These are phyloP conservation scores for Endoconidiophora laricicola DNA, from an alignment of 2,329 filamentous ascomycete species.

Conservation along the genomic window DNA sequence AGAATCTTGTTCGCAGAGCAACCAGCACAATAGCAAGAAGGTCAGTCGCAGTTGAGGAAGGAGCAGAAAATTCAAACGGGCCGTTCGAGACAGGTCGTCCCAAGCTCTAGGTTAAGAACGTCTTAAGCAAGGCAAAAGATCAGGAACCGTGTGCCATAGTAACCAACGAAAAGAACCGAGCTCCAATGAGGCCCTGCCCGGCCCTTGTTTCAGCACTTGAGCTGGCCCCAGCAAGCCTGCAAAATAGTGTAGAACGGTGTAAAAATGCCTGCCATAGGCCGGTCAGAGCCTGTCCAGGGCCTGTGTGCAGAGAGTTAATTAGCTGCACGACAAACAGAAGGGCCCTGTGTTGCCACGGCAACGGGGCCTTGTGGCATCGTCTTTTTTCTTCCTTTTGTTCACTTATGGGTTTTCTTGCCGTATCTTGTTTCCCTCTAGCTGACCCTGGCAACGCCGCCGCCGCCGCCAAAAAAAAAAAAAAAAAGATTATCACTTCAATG, in stretches of 20 bases:
- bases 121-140: neutral
- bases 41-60: neutral
- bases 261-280: neutral
- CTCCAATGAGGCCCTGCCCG: constrained; percentile 1
- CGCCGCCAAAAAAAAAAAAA: too few species aligned
- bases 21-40: neutral
- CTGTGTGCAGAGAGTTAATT: constrained; percentile 4
- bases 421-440: too few species aligned
- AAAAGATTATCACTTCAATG: too few species aligned
- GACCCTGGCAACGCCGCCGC: too few species aligned
- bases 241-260: too few species aligned
- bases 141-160: constrained; percentile 6
- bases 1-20: neutral
- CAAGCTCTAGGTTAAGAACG: neutral
- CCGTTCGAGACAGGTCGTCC: neutral
- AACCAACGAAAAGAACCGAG: constrained; percentile 10
- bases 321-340: constrained; percentile 9
- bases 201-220: constrained; percentile 12
- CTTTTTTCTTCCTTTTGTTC: neutral
- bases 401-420: too few species aligned
- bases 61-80: neutral
- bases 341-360: constrained; percentile 6
- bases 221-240: neutral
- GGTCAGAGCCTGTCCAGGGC: constrained; percentile 4
- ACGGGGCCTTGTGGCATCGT: neutral